Percentiles rank a stretch among this genome's conserved stretches.
These are phyloP conservation scores for Aspergillus texensis DNA, from an alignment of 2,329 filamentous ascomycete species.

Conservation along the genomic window DNA sequence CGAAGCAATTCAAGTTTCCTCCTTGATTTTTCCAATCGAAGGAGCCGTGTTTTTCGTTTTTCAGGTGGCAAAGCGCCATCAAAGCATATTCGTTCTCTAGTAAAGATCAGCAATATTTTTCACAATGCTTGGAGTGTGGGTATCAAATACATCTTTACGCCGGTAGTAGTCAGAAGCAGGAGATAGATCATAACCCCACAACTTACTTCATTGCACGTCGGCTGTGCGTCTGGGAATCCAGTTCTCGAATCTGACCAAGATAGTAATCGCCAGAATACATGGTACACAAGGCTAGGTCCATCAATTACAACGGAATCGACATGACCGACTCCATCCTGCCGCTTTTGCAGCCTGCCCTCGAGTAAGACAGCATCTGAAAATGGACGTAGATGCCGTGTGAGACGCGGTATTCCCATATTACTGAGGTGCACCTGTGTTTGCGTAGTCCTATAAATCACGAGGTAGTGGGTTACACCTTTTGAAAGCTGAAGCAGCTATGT, in stretches of 20 bases:
- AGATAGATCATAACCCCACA: conserved; percentile 65
- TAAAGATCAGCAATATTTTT: conserved; percentile 12
- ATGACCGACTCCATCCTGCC: conserved; percentile 12
- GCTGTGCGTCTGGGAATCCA: conserved; percentile 56
- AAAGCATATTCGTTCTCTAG: conserved; percentile 74
- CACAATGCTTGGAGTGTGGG: conserved; percentile 17
- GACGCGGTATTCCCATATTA: conserved; percentile 38
- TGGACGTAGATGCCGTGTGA: conserved; percentile 36
- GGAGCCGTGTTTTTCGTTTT: conserved; percentile 66
- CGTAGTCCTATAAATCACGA: not conserved
- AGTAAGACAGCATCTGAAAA: conserved; percentile 32
- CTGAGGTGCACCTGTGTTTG: not conserved
- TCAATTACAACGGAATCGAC: conserved; percentile 62
- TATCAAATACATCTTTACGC: conserved; percentile 71
- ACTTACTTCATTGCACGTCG: conserved; percentile 67
- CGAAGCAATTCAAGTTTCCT: conserved; percentile 58
- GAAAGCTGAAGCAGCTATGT: no score
- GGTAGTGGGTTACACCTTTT: not conserved
- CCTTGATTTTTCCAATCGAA: conserved; percentile 62
- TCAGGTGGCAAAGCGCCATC: conserved; percentile 75
- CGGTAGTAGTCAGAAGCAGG: conserved; percentile 56
- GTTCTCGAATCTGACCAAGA: conserved; percentile 38
- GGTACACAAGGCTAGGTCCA: conserved; percentile 76
- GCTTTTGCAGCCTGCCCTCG: conserved; percentile 4
- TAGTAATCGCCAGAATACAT: conserved; percentile 65